A percentile compares a stretch with the other conserved stretches of the same genome.
phyloP scores from a whole-genome alignment of 805 yeast species.

The Metschnikowia sp. region DNA sequence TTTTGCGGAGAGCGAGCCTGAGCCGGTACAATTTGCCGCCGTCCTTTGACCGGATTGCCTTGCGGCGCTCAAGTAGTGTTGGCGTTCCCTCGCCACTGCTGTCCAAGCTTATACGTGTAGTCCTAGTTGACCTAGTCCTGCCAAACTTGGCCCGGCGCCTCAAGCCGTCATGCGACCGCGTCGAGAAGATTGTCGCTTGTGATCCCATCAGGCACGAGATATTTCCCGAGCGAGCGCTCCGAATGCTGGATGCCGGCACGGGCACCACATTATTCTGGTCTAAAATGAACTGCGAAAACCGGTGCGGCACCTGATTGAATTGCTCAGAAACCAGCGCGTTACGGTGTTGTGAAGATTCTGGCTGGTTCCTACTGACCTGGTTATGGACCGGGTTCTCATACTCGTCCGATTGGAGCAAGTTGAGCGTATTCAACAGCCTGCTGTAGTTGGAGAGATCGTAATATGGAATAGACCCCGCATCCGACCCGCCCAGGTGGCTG shows the following conservation, averaged over 20 bases:
- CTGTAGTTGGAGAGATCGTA: conserved; percentile 14
- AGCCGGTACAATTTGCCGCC: conserved; percentile 34
- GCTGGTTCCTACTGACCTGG: too few relatives aligned
- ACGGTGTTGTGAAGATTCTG: background rate
- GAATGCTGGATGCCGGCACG: background rate
- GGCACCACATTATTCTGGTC: conserved; percentile 25
- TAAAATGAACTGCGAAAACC: conserved; percentile 39
- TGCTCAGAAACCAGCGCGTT: conserved; percentile 1
- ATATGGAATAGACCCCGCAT: conserved; percentile 7
- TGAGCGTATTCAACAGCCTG: conserved; percentile 14
- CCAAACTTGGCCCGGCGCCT: too few relatives aligned
- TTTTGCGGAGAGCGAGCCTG: conserved; percentile 10
- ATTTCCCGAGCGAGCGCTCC: conserved; percentile 17
- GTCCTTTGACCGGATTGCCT: conserved; percentile 33
- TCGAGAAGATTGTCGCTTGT: conserved; percentile 45
- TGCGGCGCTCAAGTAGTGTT: conserved; percentile 22
- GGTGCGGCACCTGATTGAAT: conserved; percentile 36
- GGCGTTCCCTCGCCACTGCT: background rate
- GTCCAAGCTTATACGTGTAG: too few relatives aligned
- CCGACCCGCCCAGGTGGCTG: conserved; percentile 12
- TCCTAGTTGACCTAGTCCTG: too few relatives aligned
- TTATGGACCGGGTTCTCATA: background rate
- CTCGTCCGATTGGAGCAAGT: conserved; percentile 6
- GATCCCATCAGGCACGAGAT: conserved; percentile 40
- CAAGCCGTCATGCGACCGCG: conserved; percentile 23